Percentiles rank a stretch among this genome's conserved stretches.
phyloP scores from a whole-genome alignment of 331 rosid species.

The Pyrus hybrid region DNA sequence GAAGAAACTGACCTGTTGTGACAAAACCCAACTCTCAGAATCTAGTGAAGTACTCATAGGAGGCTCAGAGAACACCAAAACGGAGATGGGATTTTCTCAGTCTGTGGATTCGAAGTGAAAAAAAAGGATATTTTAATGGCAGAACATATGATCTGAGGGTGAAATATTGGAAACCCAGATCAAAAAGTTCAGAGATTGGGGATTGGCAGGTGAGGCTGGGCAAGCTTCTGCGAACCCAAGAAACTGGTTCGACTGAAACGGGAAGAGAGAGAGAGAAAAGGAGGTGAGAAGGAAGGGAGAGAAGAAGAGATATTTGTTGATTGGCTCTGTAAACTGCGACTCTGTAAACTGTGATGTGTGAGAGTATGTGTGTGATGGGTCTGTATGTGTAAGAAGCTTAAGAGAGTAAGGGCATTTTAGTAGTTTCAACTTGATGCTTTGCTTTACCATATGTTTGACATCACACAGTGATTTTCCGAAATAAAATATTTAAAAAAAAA shows the following conservation, averaged over 20 bases:
- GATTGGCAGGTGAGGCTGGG: conserved; percentile 25
- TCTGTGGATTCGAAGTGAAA: conserved; percentile 29
- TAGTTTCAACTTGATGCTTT: conserved; percentile 1
- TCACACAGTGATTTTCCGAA: not conserved
- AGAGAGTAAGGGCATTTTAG: conserved; percentile 21
- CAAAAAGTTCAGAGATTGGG: conserved; percentile 27
- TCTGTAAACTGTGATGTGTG: conserved; percentile 11
- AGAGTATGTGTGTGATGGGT: not conserved
- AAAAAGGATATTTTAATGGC: conserved; percentile 13
- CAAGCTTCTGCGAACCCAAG: conserved; percentile 6
- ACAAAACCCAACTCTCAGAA: conserved; percentile 32
- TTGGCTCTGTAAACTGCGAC: conserved; percentile 44
- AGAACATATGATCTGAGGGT: conserved; percentile 34
- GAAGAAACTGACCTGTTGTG: conserved; percentile 38
- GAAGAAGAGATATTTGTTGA: conserved; percentile 55
- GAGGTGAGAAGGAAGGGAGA: conserved; percentile 19
- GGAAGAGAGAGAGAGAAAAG: not conserved
- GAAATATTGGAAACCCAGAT: conserved; percentile 30
- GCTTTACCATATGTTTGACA: not conserved
- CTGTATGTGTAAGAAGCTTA: not conserved
- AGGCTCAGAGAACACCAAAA: conserved; percentile 30
- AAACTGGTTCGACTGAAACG: conserved; percentile 30
- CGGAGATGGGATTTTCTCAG: conserved; percentile 21
- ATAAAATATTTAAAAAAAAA: no score
- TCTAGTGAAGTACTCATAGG: conserved; percentile 22